Evolutionary conservation across 768 basidiomycete genomes (phyloP).

Genomic region (Phylloporus scabripes): DNA sequence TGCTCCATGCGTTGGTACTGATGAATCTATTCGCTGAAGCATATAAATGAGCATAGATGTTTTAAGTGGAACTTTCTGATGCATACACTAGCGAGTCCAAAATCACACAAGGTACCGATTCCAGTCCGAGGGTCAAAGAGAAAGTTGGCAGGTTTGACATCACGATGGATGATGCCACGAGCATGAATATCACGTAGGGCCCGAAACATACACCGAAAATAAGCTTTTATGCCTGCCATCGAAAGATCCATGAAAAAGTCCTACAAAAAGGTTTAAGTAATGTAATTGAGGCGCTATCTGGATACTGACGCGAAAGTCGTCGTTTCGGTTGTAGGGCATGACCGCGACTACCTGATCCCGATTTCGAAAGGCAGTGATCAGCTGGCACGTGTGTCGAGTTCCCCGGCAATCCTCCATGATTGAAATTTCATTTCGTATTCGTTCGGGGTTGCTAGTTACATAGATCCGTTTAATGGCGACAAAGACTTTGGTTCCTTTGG

Average conservation of each 20-base stretch:
- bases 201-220: slow-evolving; percentile 87
- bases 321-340: slow-evolving; percentile 89
- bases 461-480: slow-evolving; percentile 97
- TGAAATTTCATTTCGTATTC: slow-evolving; percentile 88
- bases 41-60: slow-evolving; percentile 3
- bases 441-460: slow-evolving; percentile 88
- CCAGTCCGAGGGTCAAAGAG: slow-evolving; percentile 83
- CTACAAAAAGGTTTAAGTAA: slow-evolving; percentile 32
- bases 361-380: slow-evolving; percentile 91
- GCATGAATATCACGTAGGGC: slow-evolving; percentile 85
- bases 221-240: slow-evolving; percentile 71
- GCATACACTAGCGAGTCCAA: slow-evolving; percentile 90
- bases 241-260: slow-evolving; percentile 76
- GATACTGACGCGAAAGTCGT: slow-evolving; percentile 84
- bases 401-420: slow-evolving; percentile 85
- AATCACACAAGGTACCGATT: slow-evolving; percentile 86
- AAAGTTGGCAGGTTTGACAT: slow-evolving; percentile 98
- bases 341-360: slow-evolving; percentile 90
- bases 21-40: slow-evolving; percentile 50
- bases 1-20: slow-evolving; percentile 40
- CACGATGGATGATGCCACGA: slow-evolving; percentile 87
- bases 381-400: slow-evolving; percentile 82
- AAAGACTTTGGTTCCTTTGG: slow-evolving; percentile 51
- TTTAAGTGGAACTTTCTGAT: background rate
- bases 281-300: background rate